Conservation (phyloP, 148 eudicot species). For the Rhododendron griersonianum region DNA sequence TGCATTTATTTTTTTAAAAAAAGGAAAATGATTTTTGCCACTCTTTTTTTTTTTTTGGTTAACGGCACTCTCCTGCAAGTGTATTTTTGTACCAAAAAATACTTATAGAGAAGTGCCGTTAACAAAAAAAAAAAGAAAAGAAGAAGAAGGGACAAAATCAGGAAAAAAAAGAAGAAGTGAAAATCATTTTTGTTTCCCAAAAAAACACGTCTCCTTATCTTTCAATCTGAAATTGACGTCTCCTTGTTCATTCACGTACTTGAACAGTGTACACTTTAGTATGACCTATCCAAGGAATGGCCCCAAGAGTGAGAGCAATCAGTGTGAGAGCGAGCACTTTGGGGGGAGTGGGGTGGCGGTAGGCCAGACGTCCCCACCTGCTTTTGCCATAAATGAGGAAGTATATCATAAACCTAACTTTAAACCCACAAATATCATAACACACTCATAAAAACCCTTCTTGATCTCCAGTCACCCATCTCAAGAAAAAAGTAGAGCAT, state of each 20-base stretch:
- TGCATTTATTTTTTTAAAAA: too few species aligned
- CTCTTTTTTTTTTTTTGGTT: too few species aligned
- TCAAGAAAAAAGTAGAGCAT: not conserved
- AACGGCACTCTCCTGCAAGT: too few species aligned
- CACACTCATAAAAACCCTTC: not conserved
- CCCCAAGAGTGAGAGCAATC: too few species aligned
- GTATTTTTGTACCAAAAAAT: too few species aligned
- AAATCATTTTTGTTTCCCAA: too few species aligned
- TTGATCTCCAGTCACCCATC: not conserved
- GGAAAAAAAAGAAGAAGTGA: too few species aligned
- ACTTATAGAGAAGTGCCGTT: too few species aligned
- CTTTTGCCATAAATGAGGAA: conserved; percentile 22
- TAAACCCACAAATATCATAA: not conserved
- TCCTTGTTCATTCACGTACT: not conserved
- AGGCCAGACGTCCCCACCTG: conserved; percentile 7
- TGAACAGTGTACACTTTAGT: not conserved
- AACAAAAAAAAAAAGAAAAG: too few species aligned
- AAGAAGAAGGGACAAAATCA: too few species aligned
- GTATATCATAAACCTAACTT: not conserved
- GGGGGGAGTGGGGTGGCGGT: not conserved
- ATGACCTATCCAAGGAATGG: not conserved
- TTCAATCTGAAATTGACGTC: not conserved
- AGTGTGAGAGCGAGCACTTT: not conserved
- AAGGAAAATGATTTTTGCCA: too few species aligned
- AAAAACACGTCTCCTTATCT: too few species aligned